Conservation (phyloP, 305 asterid genomes). For the Fraxinus platypoda region DNA sequence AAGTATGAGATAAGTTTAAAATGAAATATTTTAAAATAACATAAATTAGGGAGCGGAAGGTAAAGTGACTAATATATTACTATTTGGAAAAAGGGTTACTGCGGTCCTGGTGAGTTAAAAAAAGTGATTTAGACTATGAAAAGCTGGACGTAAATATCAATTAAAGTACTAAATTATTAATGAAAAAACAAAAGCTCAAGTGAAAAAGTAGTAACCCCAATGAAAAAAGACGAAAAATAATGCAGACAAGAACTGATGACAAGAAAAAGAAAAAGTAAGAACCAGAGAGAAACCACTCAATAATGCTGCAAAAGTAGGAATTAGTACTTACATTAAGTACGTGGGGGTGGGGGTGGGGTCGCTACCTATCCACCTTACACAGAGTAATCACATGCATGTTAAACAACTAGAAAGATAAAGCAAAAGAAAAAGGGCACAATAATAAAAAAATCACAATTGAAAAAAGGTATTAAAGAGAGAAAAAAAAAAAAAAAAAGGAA, state of each 20-base stretch:
- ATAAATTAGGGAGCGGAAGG: background rate
- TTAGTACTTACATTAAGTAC: slow-evolving; percentile 14
- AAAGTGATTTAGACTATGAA: background rate
- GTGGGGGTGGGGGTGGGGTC: background rate
- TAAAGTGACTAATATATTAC: background rate
- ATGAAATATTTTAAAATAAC: background rate
- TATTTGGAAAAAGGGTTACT: background rate
- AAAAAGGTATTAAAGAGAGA: background rate
- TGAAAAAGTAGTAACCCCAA: background rate
- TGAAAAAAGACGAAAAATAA: background rate
- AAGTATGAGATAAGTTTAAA: too few species aligned
- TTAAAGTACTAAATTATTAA: background rate
- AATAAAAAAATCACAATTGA: background rate
- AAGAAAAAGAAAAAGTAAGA: background rate
- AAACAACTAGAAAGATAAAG: background rate
- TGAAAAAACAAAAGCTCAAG: background rate
- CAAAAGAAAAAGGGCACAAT: background rate
- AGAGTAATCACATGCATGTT: background rate
- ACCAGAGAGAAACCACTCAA: background rate
- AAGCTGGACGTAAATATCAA: background rate
- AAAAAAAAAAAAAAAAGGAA: background rate
- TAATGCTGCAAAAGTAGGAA: slow-evolving; percentile 10
- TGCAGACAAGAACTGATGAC: background rate
- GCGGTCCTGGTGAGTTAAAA: background rate
- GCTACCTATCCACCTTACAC: background rate